Base-by-base conservation (phyloP, 1,284 basidiomycete genomes). In the Fomitopsis schrenkii region DNA sequence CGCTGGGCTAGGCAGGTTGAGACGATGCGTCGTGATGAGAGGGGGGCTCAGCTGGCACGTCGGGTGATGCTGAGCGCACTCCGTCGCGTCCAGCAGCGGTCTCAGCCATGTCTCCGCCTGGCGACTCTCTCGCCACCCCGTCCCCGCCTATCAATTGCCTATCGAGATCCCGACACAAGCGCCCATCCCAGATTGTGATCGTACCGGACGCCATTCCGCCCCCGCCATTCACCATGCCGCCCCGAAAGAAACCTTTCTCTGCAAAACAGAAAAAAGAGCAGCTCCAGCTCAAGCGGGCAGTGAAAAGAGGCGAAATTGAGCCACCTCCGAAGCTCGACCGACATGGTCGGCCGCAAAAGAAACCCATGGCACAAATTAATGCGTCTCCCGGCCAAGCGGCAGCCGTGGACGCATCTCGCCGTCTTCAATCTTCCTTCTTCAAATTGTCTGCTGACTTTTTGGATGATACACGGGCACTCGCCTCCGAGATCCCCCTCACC, bases 251-350 rank as follows among this genome's bases (percentile, higher is more conserved):
- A 70, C 82, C 84, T 17, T 79, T 77, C 40, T 93, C 90, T 0
- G 80, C 78, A 48, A 92, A 88, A 65, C 80, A 90, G 72, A 88
- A 86, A 68, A 92, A 88, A 67, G 84, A 82, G 7, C 82, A 90
- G 64, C 79, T 87, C 5, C 85, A 89, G 70, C 79, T 85, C 62
- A 91, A 90, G 68, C 87, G 93, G n/a, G 93, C 93, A 0, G 76
- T 88, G 38, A 95, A 95, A 72, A 86, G 93, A 40, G 93, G 91
- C 19, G 90, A 93, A 66, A 71, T 81, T 5, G 52, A 54, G 17
- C 55, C 68, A 26, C 74, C 80, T 5, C 74, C 80, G 36, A 76
- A 79, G 45, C 74, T 82, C 22, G 62, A 45, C 40, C 42, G 33
- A 1, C 58, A 42, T 41, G 52, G 52, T 17, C 52, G 41, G 28